Conservation (phyloP, 768 basidiomycete genomes). For the Postia placenta region DNA sequence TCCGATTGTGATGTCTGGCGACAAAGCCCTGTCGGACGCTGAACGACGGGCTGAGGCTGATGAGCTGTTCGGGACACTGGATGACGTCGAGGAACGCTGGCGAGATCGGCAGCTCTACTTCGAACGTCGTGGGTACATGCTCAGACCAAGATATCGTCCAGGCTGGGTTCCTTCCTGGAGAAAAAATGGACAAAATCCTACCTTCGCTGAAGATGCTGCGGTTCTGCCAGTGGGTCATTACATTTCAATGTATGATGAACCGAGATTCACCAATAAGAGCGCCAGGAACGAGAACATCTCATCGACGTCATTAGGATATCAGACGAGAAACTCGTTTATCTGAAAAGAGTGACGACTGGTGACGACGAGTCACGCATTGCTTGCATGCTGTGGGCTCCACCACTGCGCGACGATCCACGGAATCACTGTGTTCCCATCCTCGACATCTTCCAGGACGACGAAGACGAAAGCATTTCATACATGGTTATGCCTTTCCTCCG, state of each 20-base stretch:
- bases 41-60: slow-evolving; percentile 8
- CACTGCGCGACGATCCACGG: slow-evolving; percentile 4
- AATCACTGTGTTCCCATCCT: slow-evolving; percentile 22
- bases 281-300: not conserved
- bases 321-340: slow-evolving; percentile 21
- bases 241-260: not conserved
- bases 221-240: not conserved
- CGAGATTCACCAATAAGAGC: not conserved
- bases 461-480: slow-evolving; percentile 2
- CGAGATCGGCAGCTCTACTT: not conserved
- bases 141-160: not conserved
- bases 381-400: not conserved
- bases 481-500: slow-evolving; percentile 19
- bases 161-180: not conserved
- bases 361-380: slow-evolving; percentile 13
- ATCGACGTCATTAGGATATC: slow-evolving; percentile 27
- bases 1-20: too few species aligned
- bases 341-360: slow-evolving; percentile 20
- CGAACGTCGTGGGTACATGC: not conserved
- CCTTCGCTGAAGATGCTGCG: not conserved
- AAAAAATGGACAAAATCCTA: not conserved
- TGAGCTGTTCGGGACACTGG: too few species aligned
- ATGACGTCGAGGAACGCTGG: not conserved
- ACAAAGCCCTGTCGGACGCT: too few species aligned
- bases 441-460: slow-evolving; percentile 12